phyloP scores from a whole-genome alignment of 768 basidiomycete species.

The Leucosporidium yakuticum region DNA sequence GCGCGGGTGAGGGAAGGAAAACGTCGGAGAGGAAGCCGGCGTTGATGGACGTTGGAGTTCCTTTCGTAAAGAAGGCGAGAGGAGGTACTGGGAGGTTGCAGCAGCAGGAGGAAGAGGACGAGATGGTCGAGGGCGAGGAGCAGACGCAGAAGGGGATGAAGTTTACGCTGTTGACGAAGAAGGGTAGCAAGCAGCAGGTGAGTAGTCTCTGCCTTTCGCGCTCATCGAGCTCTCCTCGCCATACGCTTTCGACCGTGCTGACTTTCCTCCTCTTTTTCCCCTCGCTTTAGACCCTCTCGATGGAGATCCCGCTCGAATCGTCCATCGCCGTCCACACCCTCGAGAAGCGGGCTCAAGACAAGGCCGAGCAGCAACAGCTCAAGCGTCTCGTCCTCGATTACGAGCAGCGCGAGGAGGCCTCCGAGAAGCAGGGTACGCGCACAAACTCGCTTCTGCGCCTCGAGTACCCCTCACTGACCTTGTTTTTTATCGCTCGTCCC shows the following conservation, averaged over 20 bases:
- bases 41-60: conserved; percentile 29
- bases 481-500: neutral
- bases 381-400: conserved; percentile 87
- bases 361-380: conserved; percentile 91
- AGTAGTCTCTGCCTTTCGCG: no score
- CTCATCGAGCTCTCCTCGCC: neutral
- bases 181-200: conserved; percentile 87
- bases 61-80: conserved; percentile 12
- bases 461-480: no score
- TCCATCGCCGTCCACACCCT: conserved; percentile 84
- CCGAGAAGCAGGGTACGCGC: conserved; percentile 30
- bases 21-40: conserved; percentile 3
- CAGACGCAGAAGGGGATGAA: conserved; percentile 54
- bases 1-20: conserved; percentile 63
- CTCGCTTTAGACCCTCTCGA: conserved; percentile 78
- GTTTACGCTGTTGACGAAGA: conserved; percentile 87
- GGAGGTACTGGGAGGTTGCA: neutral
- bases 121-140: conserved; percentile 35
- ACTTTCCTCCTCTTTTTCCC: neutral
- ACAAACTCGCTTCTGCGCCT: neutral
- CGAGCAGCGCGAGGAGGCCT: conserved; percentile 32
- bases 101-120: conserved; percentile 19
- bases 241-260: neutral
- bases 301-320: conserved; percentile 81
- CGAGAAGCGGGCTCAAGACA: conserved; percentile 85